These are phyloP conservation scores for Fallopia convolvulus DNA, from an alignment of 148 eudicot species.

Conservation along the genomic window DNA sequence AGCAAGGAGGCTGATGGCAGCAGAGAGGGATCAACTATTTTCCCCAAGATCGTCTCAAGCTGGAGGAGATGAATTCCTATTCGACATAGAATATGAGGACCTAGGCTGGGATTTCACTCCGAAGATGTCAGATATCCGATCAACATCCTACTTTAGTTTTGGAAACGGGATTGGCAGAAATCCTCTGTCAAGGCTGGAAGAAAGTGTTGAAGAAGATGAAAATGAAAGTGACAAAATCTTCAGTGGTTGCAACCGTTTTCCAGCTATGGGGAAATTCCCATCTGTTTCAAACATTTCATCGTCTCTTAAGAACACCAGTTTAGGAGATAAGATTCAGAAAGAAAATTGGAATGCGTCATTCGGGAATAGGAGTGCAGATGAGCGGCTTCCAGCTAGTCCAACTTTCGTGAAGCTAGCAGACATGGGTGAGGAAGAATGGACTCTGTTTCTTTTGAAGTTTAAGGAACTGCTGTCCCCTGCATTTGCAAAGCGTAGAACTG, in stretches of 20 bases:
- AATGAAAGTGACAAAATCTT: slow-evolving; percentile 30
- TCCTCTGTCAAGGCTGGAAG: slow-evolving; percentile 63
- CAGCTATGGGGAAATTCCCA: slow-evolving; percentile 10
- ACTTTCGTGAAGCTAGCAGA: slow-evolving; percentile 76
- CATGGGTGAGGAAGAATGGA: slow-evolving; percentile 85
- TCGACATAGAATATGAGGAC: slow-evolving; percentile 63
- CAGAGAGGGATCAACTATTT: slow-evolving; percentile 26
- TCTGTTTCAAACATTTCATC: slow-evolving; percentile 42
- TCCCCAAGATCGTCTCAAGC: slow-evolving; percentile 34
- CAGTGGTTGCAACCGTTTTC: not conserved
- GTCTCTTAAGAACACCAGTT: slow-evolving; percentile 50
- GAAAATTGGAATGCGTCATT: slow-evolving; percentile 39
- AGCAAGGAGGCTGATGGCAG: slow-evolving; percentile 55
- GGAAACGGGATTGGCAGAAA: slow-evolving; percentile 30
- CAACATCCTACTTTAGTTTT: not conserved
- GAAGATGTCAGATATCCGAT: slow-evolving; percentile 16
- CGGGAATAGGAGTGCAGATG: slow-evolving; percentile 80
- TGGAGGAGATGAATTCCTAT: slow-evolving; percentile 36
- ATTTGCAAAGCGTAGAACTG: slow-evolving; percentile 46
- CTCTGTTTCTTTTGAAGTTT: slow-evolving; percentile 60
- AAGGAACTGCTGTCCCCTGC: slow-evolving; percentile 65
- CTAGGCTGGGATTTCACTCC: slow-evolving; percentile 26
- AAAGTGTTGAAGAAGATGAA: slow-evolving; percentile 60
- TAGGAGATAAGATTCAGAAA: slow-evolving; percentile 40
- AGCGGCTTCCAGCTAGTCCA: slow-evolving; percentile 66